phyloP scores from a whole-genome alignment of 2,329 filamentous ascomycete species.

The Penicillium brevicompactum region DNA sequence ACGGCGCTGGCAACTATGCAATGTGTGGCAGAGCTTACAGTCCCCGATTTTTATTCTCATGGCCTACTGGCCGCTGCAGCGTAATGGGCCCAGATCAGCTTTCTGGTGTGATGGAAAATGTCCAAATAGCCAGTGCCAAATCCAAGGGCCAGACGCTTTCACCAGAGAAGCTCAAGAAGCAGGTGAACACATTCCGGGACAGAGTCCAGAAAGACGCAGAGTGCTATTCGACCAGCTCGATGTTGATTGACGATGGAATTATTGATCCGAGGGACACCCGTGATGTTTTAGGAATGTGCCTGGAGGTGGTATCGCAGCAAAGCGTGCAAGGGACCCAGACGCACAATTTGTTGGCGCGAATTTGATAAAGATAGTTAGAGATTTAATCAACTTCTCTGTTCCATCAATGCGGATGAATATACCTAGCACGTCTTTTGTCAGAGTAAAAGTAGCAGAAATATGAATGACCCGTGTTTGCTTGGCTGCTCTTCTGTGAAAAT shows the following conservation, averaged over 20 bases:
- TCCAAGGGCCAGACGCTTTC: slow-evolving; percentile 25
- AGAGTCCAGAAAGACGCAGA: slow-evolving; percentile 36
- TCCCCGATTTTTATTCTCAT: slow-evolving; percentile 48
- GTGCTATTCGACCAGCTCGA: slow-evolving; percentile 36
- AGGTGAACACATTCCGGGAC: slow-evolving; percentile 28
- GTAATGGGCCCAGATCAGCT: slow-evolving; percentile 48
- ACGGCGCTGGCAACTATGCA: slow-evolving; percentile 52
- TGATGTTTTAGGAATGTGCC: slow-evolving; percentile 41
- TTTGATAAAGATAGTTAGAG: slow-evolving; percentile 1
- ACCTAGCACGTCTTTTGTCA: too few species aligned
- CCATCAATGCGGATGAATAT: too few species aligned
- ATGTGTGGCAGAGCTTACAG: slow-evolving; percentile 49
- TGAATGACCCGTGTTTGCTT: too few species aligned
- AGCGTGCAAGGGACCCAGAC: slow-evolving; percentile 27
- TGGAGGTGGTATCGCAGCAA: slow-evolving; percentile 34
- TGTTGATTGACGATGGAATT: slow-evolving; percentile 40
- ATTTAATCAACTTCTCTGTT: neutral
- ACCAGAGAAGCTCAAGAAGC: slow-evolving; percentile 27
- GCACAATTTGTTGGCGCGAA: slow-evolving; percentile 30
- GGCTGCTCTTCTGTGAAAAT: too few species aligned
- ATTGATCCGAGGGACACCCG: slow-evolving; percentile 44
- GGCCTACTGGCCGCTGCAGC: slow-evolving; percentile 44
- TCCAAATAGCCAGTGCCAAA: slow-evolving; percentile 31
- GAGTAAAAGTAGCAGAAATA: too few species aligned
- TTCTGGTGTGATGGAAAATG: slow-evolving; percentile 42